phyloP scores from a whole-genome alignment of 495 filamentous ascomycete genomes.

The Penicillium odoratum region DNA sequence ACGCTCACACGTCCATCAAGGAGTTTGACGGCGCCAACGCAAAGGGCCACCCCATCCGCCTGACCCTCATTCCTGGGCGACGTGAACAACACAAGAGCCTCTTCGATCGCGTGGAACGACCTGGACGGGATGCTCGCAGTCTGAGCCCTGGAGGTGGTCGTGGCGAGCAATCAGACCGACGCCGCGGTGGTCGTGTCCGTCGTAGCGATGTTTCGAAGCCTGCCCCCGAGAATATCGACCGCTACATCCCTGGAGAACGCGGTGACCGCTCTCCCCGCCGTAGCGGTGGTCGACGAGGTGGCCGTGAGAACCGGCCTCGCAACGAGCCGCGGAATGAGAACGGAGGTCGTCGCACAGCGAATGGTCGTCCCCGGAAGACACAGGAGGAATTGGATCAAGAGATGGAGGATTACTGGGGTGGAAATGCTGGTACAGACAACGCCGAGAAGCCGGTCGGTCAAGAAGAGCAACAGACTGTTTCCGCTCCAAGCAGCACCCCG shows the following conservation, averaged over 20 bases:
- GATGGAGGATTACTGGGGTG: slow-evolving; percentile 91
- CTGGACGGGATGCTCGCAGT: slow-evolving; percentile 39
- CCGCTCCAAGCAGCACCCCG: slow-evolving; percentile 23
- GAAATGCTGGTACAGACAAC: slow-evolving; percentile 33
- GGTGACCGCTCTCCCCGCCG: slow-evolving; percentile 33
- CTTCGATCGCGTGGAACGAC: slow-evolving; percentile 69
- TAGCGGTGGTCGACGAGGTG: slow-evolving; percentile 53
- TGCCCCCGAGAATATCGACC: slow-evolving; percentile 72
- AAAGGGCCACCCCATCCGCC: slow-evolving; percentile 85
- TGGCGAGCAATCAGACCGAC: slow-evolving; percentile 37
- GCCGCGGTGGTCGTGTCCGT: slow-evolving; percentile 40
- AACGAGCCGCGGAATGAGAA: slow-evolving; percentile 40
- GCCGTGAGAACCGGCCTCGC: slow-evolving; percentile 22
- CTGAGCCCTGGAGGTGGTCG: slow-evolving; percentile 39
- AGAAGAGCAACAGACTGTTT: slow-evolving; percentile 18
- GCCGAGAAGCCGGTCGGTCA: slow-evolving; percentile 22
- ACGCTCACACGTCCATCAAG: slow-evolving; percentile 71
- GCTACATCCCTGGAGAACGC: slow-evolving; percentile 70
- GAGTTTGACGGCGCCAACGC: slow-evolving; percentile 92
- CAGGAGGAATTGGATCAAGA: slow-evolving; percentile 91
- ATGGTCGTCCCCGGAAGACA: slow-evolving; percentile 77
- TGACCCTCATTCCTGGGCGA: slow-evolving; percentile 65
- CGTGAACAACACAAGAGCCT: slow-evolving; percentile 60
- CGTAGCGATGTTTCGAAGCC: slow-evolving; percentile 69
- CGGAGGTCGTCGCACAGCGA: slow-evolving; percentile 40